A percentile compares a stretch with the other conserved stretches of the same genome.
These are phyloP conservation scores for Cryptosporidium meleagridis DNA, from an alignment of 169 alveolate species.

Conservation along the genomic window DNA sequence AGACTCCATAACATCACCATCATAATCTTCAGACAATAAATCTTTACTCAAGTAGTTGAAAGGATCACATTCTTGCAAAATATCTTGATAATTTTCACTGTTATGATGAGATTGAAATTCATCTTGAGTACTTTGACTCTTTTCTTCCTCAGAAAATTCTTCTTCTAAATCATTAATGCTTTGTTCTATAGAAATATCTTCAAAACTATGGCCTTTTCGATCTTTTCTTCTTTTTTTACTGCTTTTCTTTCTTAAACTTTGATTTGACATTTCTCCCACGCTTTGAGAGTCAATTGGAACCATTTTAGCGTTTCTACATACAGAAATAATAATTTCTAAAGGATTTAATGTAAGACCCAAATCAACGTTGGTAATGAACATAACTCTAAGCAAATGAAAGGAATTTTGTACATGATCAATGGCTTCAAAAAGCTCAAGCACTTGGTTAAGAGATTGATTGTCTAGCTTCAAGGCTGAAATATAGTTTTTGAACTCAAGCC, in stretches of 20 bases:
- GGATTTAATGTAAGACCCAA: slow-evolving; percentile 51
- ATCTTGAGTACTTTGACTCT: not conserved
- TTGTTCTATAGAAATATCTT: not conserved
- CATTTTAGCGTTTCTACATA: slow-evolving; percentile 61
- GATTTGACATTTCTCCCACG: not conserved
- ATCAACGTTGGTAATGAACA: slow-evolving; percentile 11
- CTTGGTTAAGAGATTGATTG: not conserved
- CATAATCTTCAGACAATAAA: slow-evolving; percentile 30
- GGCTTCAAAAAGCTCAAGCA: slow-evolving; percentile 47
- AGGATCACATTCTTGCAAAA: slow-evolving; percentile 31
- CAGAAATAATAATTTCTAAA: slow-evolving; percentile 29
- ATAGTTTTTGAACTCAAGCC: slow-evolving; percentile 15
- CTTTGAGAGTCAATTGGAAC: slow-evolving; percentile 10
- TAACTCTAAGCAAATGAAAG: slow-evolving; percentile 18
- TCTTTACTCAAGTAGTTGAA: slow-evolving; percentile 17
- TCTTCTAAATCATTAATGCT: not conserved
- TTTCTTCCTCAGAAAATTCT: slow-evolving; percentile 1
- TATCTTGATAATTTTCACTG: not conserved
- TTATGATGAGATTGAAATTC: not conserved
- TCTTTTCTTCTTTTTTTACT: not conserved
- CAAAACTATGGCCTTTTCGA: not conserved
- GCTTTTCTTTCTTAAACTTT: not conserved
- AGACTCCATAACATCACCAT: slow-evolving; percentile 51
- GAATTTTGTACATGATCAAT: slow-evolving; percentile 43
- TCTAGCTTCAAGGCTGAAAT: not conserved